Evolutionary conservation across 2,329 filamentous ascomycete genomes (phyloP), one percentile per base, ranked within the genome.

Genomic region (Geosmithia morbida): DNA sequence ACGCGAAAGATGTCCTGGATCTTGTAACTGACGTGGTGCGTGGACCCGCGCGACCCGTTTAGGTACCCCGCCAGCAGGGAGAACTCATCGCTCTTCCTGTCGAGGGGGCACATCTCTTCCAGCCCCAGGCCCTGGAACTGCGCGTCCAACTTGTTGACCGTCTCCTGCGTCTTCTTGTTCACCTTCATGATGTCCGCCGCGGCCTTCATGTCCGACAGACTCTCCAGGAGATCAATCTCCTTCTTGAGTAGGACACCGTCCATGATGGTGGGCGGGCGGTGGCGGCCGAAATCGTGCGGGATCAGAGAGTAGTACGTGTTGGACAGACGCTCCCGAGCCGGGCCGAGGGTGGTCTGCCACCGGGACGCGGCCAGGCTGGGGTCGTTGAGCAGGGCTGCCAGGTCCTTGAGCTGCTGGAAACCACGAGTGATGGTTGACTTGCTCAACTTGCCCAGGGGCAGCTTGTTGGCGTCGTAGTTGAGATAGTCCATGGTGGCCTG

Each of bases 361-460:
- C 66, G 58, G 11, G 63, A 60, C 1, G 54, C 47, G 0, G 76
- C 75, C 0, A 76, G 59, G 3, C 58, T 55, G 0, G 68, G 64
- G 50, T 79, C 66, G 37, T 77, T 66, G n/a, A 90, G 63, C 3
- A 88, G 65, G 3, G 72, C 77, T 1, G 84, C 76, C 3, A 94
- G 70, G 40, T 87, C 77, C 57, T 92, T 90, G 47, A 95, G 70
- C 7, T 80, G 71, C 56, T 87, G 75, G 59, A 86, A 94, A 7
- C 87, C 88, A 14, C 75, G 72, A 26, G 71, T 74, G 53, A 94
- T 83, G 18, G 85, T 92, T 13, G 74, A 66, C 56, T 89, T 87
- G 69, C 85, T 87, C 20, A 94, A 72, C 59, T 92, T 94, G 4
- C 87, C 88, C 1, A 94, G 68, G 0, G 87, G 87, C 41, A 94